phyloP scores from a whole-genome alignment of 768 basidiomycete genomes.

The Leccinum broughii region DNA sequence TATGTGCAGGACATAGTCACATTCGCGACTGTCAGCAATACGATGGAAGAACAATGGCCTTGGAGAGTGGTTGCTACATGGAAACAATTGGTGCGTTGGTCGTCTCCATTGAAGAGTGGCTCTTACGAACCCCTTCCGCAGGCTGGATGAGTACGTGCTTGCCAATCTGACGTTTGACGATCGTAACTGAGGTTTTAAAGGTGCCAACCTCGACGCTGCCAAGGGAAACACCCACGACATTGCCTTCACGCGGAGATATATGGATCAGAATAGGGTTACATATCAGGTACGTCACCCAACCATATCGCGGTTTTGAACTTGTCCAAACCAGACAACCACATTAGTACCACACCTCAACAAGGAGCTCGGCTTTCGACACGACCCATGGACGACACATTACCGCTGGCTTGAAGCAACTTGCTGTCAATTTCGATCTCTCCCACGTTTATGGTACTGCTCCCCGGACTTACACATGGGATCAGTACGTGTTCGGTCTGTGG shows the following conservation, averaged over 20 bases:
- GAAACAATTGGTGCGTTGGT: slow-evolving; percentile 74
- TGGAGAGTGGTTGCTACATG: slow-evolving; percentile 89
- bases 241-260: slow-evolving; percentile 67
- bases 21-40: slow-evolving; percentile 31
- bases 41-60: slow-evolving; percentile 32
- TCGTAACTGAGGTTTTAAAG: slow-evolving; percentile 26
- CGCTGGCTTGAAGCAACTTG: slow-evolving; percentile 51
- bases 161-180: neutral
- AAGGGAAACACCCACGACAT: slow-evolving; percentile 48
- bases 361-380: slow-evolving; percentile 62
- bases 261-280: slow-evolving; percentile 78
- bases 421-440: slow-evolving; percentile 59
- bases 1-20: slow-evolving; percentile 53
- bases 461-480: slow-evolving; percentile 66
- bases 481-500: slow-evolving; percentile 38
- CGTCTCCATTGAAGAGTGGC: neutral
- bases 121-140: neutral
- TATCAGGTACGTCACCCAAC: slow-evolving; percentile 52
- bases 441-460: slow-evolving; percentile 72
- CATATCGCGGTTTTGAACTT: neutral
- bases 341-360: slow-evolving; percentile 61
- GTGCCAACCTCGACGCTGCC: slow-evolving; percentile 46
- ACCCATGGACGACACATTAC: slow-evolving; percentile 52
- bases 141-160: slow-evolving; percentile 62
- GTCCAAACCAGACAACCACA: neutral